Conservation (phyloP, 2,329 filamentous ascomycete genomes). For the Cladosporium sp. region DNA sequence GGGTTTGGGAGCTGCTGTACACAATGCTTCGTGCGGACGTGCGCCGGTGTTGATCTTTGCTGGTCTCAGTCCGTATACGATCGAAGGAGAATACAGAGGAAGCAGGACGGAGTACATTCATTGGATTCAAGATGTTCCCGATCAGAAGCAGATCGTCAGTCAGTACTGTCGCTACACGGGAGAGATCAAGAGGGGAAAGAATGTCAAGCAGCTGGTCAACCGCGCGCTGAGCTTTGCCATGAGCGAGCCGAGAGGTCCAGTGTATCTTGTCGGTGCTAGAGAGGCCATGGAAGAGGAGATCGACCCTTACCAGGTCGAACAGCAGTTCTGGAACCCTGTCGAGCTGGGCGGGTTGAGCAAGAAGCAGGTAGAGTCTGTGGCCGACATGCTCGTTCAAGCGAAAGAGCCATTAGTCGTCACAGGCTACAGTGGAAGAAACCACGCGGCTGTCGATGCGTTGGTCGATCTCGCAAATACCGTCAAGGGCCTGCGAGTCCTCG, state of each 20-base stretch:
- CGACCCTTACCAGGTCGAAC: constrained; percentile 64
- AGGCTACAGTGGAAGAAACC: constrained; percentile 68
- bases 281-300: constrained; percentile 87
- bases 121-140: constrained; percentile 80
- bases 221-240: constrained; percentile 77
- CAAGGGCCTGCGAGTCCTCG: constrained; percentile 66
- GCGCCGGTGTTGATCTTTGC: constrained; percentile 75
- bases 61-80: constrained; percentile 70
- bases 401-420: constrained; percentile 66
- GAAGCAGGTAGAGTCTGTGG: constrained; percentile 55
- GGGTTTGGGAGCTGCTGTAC: constrained; percentile 70
- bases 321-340: constrained; percentile 66
- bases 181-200: constrained; percentile 79
- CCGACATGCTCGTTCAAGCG: constrained; percentile 59
- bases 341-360: constrained; percentile 59
- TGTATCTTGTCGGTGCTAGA: constrained; percentile 72
- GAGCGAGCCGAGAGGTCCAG: constrained; percentile 72
- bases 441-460: constrained; percentile 56
- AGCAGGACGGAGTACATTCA: constrained; percentile 81
- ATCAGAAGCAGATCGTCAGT: constrained; percentile 73
- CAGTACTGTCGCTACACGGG: constrained; percentile 83
- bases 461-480: constrained; percentile 65
- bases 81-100: constrained; percentile 72
- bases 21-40: constrained; percentile 72
- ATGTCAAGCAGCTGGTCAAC: constrained; percentile 86